Conservation (phyloP, 345 rosid species). For the Trapa incisa region DNA sequence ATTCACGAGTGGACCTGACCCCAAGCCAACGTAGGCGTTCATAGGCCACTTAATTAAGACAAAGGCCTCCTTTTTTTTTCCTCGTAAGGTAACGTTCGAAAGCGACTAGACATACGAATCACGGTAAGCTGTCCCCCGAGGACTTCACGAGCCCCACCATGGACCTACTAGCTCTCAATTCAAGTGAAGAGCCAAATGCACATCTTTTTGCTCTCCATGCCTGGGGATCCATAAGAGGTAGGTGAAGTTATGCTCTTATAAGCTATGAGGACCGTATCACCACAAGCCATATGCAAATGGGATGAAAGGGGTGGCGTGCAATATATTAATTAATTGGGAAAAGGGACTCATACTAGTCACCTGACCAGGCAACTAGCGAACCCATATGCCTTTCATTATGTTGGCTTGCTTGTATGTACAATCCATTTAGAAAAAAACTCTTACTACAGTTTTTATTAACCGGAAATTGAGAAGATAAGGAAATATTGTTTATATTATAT, state of each 20-base stretch:
- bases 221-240: neutral
- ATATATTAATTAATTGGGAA: too few species aligned
- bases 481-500: too few species aligned
- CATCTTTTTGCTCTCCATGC: neutral
- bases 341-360: neutral
- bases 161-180: neutral
- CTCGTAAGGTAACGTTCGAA: neutral
- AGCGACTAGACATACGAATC: neutral
- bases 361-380: neutral
- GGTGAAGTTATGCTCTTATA: neutral
- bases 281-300: neutral
- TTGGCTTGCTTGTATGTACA: too few species aligned
- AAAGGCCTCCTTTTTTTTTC: neutral
- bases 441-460: too few species aligned
- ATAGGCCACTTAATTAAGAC: neutral
- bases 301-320: too few species aligned
- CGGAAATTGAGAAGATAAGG: too few species aligned
- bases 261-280: neutral
- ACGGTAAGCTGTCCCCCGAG: neutral
- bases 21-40: neutral
- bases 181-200: neutral
- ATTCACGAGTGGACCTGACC: neutral
- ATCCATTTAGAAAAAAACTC: too few species aligned
- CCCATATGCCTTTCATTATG: neutral
- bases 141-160: neutral